Evolutionary conservation across 1,139 yeast genomes (phyloP).

Genomic region (Blastobotrys serpentis): DNA sequence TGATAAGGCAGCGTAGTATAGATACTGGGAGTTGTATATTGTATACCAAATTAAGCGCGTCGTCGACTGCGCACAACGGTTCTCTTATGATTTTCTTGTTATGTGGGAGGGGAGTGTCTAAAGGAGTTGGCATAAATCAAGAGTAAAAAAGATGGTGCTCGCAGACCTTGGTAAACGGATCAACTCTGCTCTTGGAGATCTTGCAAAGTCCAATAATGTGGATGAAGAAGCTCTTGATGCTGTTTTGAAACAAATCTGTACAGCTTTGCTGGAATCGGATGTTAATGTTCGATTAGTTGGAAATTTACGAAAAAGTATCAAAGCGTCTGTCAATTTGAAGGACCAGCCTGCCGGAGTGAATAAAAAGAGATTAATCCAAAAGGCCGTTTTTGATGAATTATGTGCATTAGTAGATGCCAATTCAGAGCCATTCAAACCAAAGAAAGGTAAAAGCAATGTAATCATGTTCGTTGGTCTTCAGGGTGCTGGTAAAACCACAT

Average conservation of each 20-base stretch:
- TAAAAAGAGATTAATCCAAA: constrained; percentile 77
- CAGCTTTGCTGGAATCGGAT: constrained; percentile 87
- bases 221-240: constrained; percentile 60
- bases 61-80: background rate
- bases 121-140: background rate
- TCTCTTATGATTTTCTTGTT: too few relatives aligned
- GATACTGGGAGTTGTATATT: background rate
- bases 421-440: constrained; percentile 70
- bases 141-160: constrained; percentile 62
- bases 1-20: background rate
- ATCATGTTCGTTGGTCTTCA: constrained; percentile 98
- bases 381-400: constrained; percentile 90
- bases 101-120: too few relatives aligned
- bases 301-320: constrained; percentile 70
- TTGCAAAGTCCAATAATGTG: constrained; percentile 61
- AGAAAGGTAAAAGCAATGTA: constrained; percentile 68
- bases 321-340: constrained; percentile 52
- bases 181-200: constrained; percentile 68
- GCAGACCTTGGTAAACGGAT: constrained; percentile 92
- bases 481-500: constrained; percentile 98
- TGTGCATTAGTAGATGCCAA: constrained; percentile 75
- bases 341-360: constrained; percentile 52
- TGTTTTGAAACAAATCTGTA: constrained; percentile 83
- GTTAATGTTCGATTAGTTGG: constrained; percentile 86
- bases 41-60: background rate